These are phyloP conservation scores for Picochlorum sp. DNA, from an alignment of 139 green algal genomes.

Conservation along the genomic window DNA sequence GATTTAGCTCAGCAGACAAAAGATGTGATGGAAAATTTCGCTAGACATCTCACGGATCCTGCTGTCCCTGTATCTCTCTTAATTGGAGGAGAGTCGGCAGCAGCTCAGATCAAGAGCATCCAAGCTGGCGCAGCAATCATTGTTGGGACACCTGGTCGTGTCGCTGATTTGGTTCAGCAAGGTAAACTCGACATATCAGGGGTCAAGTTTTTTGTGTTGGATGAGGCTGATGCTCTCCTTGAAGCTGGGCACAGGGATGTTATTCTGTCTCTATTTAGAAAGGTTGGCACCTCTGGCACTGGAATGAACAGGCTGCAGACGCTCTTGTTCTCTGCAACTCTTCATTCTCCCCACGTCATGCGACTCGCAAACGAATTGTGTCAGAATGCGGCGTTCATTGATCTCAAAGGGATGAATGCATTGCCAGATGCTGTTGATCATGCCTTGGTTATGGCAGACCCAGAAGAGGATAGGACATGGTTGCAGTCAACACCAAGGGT, in stretches of 20 bases:
- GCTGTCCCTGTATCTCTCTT: slow-evolving; percentile 41
- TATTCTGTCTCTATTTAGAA: slow-evolving; percentile 54
- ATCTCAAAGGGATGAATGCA: slow-evolving; percentile 67
- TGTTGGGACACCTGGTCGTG: slow-evolving; percentile 56
- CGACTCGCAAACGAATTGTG: slow-evolving; percentile 48
- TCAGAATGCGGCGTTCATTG: slow-evolving; percentile 63
- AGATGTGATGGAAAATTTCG: slow-evolving; percentile 40
- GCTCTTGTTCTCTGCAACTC: slow-evolving; percentile 76
- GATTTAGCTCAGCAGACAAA: slow-evolving; percentile 81
- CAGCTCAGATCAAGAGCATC: slow-evolving; percentile 30
- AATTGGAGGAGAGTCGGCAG: slow-evolving; percentile 50
- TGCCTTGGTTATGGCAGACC: slow-evolving; percentile 51
- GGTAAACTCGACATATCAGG: slow-evolving; percentile 54
- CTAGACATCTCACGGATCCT: slow-evolving; percentile 40
- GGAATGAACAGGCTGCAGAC: slow-evolving; percentile 59
- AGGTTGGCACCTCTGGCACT: slow-evolving; percentile 49
- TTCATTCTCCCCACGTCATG: slow-evolving; percentile 65
- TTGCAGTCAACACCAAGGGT: slow-evolving; percentile 51
- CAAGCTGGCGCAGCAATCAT: slow-evolving; percentile 61
- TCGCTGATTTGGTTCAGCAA: slow-evolving; percentile 62
- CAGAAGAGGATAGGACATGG: slow-evolving; percentile 52
- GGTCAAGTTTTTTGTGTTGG: slow-evolving; percentile 73
- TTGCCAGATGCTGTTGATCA: slow-evolving; percentile 79
- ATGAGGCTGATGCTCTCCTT: slow-evolving; percentile 76
- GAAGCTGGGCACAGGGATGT: slow-evolving; percentile 52